These are phyloP conservation scores for Prunus mume DNA, from an alignment of 306 rosid species.

Conservation along the genomic window DNA sequence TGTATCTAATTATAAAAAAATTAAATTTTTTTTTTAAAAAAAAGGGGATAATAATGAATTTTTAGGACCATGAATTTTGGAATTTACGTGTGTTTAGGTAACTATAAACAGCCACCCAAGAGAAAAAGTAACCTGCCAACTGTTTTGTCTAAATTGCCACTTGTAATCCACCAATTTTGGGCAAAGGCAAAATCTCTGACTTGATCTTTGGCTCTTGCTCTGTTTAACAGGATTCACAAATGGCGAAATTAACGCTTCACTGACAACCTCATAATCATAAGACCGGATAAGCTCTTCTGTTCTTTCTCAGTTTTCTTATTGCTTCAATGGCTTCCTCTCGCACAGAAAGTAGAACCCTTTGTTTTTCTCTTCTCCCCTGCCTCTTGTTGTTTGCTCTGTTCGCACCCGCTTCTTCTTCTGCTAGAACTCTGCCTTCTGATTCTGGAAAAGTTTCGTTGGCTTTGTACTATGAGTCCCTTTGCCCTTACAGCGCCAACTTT, in stretches of 20 bases:
- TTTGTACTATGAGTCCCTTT: conserved; percentile 76
- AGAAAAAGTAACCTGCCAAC: neutral
- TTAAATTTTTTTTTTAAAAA: too few relatives aligned
- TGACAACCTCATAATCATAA: neutral
- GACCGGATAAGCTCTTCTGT: neutral
- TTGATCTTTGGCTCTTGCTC: conserved; percentile 2
- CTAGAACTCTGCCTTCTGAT: conserved; percentile 20
- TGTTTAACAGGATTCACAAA: conserved; percentile 11
- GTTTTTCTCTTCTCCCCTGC: conserved; percentile 8
- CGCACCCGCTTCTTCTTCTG: conserved; percentile 28
- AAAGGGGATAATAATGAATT: neutral
- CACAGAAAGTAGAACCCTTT: neutral
- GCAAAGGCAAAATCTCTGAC: conserved; percentile 13
- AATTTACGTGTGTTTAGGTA: neutral
- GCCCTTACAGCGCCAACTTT: conserved; percentile 74
- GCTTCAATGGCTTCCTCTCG: conserved; percentile 38
- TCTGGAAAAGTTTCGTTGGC: conserved; percentile 64
- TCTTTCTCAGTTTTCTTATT: neutral
- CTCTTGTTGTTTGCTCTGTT: conserved; percentile 30
- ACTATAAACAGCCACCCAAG: neutral
- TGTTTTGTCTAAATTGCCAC: conserved; percentile 2
- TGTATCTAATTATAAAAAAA: too few relatives aligned
- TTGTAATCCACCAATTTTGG: conserved; percentile 10
- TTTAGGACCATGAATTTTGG: neutral
- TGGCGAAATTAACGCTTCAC: conserved; percentile 12